Conservation (phyloP, 2,329 filamentous ascomycete species). For the Cadophora luteo-olivacea region DNA sequence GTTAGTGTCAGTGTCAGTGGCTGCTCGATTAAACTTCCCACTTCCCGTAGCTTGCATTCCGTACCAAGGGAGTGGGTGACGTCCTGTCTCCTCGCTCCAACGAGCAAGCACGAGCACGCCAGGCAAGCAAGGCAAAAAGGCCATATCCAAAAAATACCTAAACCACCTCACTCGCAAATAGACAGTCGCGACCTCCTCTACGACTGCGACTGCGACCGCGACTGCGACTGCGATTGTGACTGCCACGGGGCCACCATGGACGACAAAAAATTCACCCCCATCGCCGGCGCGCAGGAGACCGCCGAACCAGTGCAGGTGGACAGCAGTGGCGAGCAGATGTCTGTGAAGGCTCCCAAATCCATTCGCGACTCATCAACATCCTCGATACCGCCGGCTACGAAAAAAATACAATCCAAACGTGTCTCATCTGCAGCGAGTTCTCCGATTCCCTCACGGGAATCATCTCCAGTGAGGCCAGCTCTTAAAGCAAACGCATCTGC, state of each 20-base stretch:
- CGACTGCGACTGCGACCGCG: not conserved
- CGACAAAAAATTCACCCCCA: slow-evolving; percentile 25
- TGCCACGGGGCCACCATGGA: slow-evolving; percentile 27
- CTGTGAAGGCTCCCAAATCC: slow-evolving; percentile 19
- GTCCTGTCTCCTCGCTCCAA: slow-evolving; percentile 20
- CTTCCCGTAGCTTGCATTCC: too few species aligned
- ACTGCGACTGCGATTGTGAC: not conserved
- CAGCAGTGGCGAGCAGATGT: not conserved
- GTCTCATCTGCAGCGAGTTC: slow-evolving; percentile 50
- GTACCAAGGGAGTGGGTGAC: slow-evolving; percentile 8
- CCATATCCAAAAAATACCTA: too few species aligned
- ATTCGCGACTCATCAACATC: slow-evolving; percentile 37
- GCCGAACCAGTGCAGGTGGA: slow-evolving; percentile 22
- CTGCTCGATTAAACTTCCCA: too few species aligned
- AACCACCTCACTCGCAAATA: too few species aligned
- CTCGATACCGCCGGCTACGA: slow-evolving; percentile 31
- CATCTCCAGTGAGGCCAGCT: slow-evolving; percentile 49
- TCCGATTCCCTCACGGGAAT: slow-evolving; percentile 54
- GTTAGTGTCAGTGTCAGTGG: too few species aligned
- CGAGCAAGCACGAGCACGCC: too few species aligned
- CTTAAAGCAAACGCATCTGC: slow-evolving; percentile 38
- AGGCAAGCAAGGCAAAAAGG: too few species aligned
- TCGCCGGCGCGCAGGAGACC: slow-evolving; percentile 24
- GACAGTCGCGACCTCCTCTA: too few species aligned
- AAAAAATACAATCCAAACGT: slow-evolving; percentile 40